Conservation (phyloP, 331 rosid species). For the Arachis monticola region DNA sequence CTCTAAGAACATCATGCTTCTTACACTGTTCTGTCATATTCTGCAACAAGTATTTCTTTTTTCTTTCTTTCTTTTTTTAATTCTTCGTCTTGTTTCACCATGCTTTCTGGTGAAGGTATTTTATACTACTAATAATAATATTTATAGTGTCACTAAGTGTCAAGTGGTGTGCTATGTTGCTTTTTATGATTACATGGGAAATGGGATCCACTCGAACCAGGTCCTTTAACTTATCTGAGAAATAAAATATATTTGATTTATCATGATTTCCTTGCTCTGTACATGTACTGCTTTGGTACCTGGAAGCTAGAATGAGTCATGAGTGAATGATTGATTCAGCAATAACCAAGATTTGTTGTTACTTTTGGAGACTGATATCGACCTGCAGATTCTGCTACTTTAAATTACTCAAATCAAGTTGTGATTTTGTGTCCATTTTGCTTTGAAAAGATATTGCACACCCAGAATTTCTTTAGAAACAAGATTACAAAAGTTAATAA, state of each 20-base stretch:
- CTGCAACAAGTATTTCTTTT: neutral
- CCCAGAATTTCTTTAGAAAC: neutral
- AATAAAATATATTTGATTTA: neutral
- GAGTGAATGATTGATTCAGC: constrained; percentile 1
- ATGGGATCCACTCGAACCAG: neutral
- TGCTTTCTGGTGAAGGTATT: neutral
- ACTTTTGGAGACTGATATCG: constrained; percentile 23
- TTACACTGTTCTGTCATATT: neutral
- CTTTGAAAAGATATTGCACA: too few species aligned
- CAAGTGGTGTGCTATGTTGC: neutral
- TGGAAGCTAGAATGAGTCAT: neutral
- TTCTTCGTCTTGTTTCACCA: neutral
- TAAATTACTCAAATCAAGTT: neutral
- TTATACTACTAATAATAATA: neutral
- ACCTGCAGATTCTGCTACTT: constrained; percentile 3
- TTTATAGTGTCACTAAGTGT: neutral
- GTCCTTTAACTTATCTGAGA: neutral
- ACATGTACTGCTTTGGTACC: neutral
- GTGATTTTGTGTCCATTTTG: neutral
- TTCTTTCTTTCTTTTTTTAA: too few species aligned
- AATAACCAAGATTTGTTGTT: constrained; percentile 23
- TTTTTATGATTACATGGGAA: neutral
- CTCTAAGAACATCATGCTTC: neutral
- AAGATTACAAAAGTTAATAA: neutral
- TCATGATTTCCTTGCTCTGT: constrained; percentile 9